phyloP scores from a whole-genome alignment of 768 basidiomycete species.

The Amanita molliuscula region DNA sequence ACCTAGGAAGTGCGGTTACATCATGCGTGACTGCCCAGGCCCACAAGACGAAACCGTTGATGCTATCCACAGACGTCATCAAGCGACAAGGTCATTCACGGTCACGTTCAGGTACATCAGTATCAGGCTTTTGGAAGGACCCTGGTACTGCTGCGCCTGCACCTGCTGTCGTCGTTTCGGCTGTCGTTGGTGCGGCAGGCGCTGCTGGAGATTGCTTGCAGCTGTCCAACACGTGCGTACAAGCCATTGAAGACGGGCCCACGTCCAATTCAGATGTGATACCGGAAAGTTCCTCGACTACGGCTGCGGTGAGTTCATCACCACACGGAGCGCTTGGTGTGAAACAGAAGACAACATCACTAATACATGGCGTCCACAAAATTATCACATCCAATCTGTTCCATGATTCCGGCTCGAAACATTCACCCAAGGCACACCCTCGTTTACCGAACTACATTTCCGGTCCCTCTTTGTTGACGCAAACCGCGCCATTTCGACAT shows the following conservation, averaged over 20 bases:
- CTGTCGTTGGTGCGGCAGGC: slow-evolving; percentile 34
- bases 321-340: slow-evolving; percentile 24
- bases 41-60: not conserved
- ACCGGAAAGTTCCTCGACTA: slow-evolving; percentile 31
- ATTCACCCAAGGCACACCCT: slow-evolving; percentile 9
- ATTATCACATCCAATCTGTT: slow-evolving; percentile 13
- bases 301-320: slow-evolving; percentile 30
- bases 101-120: slow-evolving; percentile 27
- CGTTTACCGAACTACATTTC: slow-evolving; percentile 7
- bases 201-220: slow-evolving; percentile 29
- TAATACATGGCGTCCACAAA: slow-evolving; percentile 17
- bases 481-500: slow-evolving; percentile 41
- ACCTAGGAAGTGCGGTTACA: slow-evolving; percentile 20
- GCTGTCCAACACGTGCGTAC: slow-evolving; percentile 15
- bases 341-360: slow-evolving; percentile 15
- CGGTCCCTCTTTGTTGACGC: slow-evolving; percentile 47
- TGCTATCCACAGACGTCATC: not conserved
- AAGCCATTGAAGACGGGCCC: not conserved
- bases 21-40: slow-evolving; percentile 26
- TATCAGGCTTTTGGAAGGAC: slow-evolving; percentile 38
- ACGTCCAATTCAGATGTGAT: not conserved
- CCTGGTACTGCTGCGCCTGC: slow-evolving; percentile 41
- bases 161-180: slow-evolving; percentile 42
- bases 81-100: slow-evolving; percentile 18
- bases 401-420: slow-evolving; percentile 10